Evolutionary conservation across 2,329 filamentous ascomycete species (phyloP).

Genomic region (Penicillium sp.): DNA sequence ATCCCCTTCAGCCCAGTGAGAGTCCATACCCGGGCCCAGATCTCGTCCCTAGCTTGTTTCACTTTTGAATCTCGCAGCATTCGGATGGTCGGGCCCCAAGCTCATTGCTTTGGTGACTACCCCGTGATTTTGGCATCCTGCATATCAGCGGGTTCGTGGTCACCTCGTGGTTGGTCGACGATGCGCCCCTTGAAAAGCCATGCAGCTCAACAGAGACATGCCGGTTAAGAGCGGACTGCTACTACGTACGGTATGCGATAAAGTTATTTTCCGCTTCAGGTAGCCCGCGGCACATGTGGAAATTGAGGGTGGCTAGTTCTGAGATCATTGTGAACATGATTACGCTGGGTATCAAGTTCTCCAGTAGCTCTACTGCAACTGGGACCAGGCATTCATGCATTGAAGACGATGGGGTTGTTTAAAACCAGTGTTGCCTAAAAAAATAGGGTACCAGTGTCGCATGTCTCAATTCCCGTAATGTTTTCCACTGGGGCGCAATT

Average conservation of each 20-base stretch:
- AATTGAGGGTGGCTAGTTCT: no score
- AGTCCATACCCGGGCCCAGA: neutral
- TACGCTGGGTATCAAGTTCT: neutral
- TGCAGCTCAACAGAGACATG: neutral
- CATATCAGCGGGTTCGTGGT: neutral
- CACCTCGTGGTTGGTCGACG: neutral
- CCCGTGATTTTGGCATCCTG: constrained; percentile 1
- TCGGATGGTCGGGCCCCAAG: neutral
- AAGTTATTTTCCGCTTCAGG: neutral
- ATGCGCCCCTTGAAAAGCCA: neutral
- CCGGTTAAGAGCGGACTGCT: neutral
- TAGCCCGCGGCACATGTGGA: neutral
- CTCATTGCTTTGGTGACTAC: neutral
- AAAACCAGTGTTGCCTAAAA: neutral
- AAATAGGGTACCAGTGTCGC: neutral
- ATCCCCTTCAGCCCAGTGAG: neutral
- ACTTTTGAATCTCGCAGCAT: neutral
- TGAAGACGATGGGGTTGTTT: neutral
- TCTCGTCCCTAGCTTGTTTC: constrained; percentile 2
- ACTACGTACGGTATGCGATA: neutral
- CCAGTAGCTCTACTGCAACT: neutral
- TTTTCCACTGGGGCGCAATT: neutral
- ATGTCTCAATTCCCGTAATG: neutral
- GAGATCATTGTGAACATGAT: neutral
- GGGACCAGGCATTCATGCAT: neutral